Conservation (phyloP, 768 basidiomycete species). For the Agaricus bisporus region DNA sequence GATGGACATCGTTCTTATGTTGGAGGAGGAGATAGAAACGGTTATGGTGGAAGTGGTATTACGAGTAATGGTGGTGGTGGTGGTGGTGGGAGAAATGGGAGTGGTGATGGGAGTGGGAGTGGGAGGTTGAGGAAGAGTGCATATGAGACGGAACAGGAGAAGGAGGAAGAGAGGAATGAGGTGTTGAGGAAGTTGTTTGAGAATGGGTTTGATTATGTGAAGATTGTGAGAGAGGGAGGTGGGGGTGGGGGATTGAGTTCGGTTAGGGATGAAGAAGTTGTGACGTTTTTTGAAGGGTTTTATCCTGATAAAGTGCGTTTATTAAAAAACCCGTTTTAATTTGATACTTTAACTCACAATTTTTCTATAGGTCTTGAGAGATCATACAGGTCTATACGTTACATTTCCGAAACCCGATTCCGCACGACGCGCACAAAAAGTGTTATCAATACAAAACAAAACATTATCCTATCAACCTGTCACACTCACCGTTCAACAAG, state of each 20-base stretch:
- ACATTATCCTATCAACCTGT: slow-evolving; percentile 42
- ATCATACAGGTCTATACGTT: slow-evolving; percentile 72
- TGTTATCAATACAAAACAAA: slow-evolving; percentile 41
- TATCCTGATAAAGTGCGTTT: slow-evolving; percentile 63
- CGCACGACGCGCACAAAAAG: slow-evolving; percentile 63
- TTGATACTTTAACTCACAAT: background rate
- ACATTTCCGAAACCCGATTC: slow-evolving; percentile 61
- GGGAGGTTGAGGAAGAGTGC: background rate
- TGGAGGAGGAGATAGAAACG: background rate
- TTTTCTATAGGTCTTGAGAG: slow-evolving; percentile 60
- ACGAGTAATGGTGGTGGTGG: background rate
- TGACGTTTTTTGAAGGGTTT: slow-evolving; percentile 62
- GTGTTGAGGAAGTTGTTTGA: slow-evolving; percentile 47
- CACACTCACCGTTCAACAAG: slow-evolving; percentile 42
- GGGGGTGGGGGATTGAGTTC: slow-evolving; percentile 36
- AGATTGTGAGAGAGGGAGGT: slow-evolving; percentile 39
- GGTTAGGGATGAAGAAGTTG: slow-evolving; percentile 64
- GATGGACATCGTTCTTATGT: background rate
- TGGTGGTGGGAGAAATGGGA: background rate
- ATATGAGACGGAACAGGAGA: slow-evolving; percentile 25
- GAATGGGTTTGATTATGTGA: slow-evolving; percentile 65
- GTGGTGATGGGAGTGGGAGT: background rate
- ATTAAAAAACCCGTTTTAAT: background rate
- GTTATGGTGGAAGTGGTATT: slow-evolving; percentile 1
- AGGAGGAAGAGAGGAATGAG: slow-evolving; percentile 29